Base-by-base conservation (phyloP, 2,329 filamentous ascomycete species). In the Fusarium scirpi region DNA sequence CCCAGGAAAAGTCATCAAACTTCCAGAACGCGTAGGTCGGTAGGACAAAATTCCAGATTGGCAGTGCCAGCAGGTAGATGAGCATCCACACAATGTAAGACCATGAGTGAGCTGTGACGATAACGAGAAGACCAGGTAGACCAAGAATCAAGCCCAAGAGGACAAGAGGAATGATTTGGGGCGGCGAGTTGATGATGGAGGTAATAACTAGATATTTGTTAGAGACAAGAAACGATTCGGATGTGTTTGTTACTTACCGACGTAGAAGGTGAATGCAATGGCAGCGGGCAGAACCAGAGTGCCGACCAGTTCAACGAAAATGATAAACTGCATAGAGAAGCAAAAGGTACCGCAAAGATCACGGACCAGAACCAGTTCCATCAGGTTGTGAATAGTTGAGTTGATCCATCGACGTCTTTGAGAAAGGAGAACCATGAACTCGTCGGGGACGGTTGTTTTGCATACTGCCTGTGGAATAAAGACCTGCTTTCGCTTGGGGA, bases 1-100 rank as follows among this genome's bases (percentile, higher is more conserved):
- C 96, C 96, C 96, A 99, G 61, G 93, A 97, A 85, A 99, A 99
- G 84, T 99, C 96, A 80, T 99, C 96, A 79, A 99, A 99, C 83
- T 99, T 98, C 96, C 96, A 99, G 85, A 95, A 99, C 5, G 96
- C 92, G 79, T 99, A 99, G 10, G 89, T 89, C 0, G 96, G 96
- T 11, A 99, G 89, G 40, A 99, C 86, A 79, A 99, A 97, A 82
- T 99, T 99, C 96, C 96, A 99, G 62, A 99, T 88, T 1, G 97
- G 97, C 3, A 99, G 89, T 2, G 96, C 97, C 47, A 94, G 57
- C 20, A 99, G 89, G 80, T 99, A 99, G 80, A 98, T 96, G 45
- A 96, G 79, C 96, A 99, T 98, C 96, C 96, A 99, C 45, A 92
- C 82, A 44, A 99, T 91, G 78, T 99, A 99, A 1, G 93, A 92